Evolutionary conservation across 202 grass and related monocot species (phyloP), one percentile per base, ranked within the genome.

Genomic region (Setaria viridis): DNA sequence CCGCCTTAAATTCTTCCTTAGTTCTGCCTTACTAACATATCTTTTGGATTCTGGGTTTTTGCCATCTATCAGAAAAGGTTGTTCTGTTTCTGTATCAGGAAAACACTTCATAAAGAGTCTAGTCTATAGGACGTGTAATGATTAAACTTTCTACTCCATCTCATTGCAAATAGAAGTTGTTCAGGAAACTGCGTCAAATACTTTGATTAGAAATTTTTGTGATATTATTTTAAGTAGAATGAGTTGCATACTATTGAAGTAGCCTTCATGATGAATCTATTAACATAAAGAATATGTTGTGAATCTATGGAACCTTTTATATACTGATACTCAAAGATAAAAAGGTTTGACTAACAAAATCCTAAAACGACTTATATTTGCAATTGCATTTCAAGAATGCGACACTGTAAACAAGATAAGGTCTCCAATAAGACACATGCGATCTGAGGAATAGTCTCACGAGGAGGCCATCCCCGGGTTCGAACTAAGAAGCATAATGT

Each of bases 21-120:
- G 88, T 30, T 86, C 91, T 67, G 90, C 85, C 67, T 89, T 95
- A 85, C 89, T 95, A 76, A 79, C 62, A 84, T 93, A 89, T 83
- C 59, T 92, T 83, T 81, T 79, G 41, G 66, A 35, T 88, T 88
- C 76, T 68, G 25, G 43, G 63, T 82, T 85, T 83, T 53, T 29
- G 16, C 88, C 72, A 77, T 84, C 82, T 84, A 89, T 17, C 63
- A 60, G 77, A 58, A 77, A 60, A 53, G 63, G 73, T 17, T 67
- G 65, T 55, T 67, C 29, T 56, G 62, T 63, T 80, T 69, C 76
- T 16, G 7, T 84, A 73, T 84, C 19, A 65, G 58, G 21, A 15
- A 68, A 62, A 43, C 1, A 51, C 35, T 53, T 51, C 19, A 30
- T 63, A 45, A 34, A 54, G 42, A 62, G 39, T 34, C 53, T 58